Evolutionary conservation across 2,329 filamentous ascomycete species (phyloP).

Genomic region (Exserohilum rostratum): DNA sequence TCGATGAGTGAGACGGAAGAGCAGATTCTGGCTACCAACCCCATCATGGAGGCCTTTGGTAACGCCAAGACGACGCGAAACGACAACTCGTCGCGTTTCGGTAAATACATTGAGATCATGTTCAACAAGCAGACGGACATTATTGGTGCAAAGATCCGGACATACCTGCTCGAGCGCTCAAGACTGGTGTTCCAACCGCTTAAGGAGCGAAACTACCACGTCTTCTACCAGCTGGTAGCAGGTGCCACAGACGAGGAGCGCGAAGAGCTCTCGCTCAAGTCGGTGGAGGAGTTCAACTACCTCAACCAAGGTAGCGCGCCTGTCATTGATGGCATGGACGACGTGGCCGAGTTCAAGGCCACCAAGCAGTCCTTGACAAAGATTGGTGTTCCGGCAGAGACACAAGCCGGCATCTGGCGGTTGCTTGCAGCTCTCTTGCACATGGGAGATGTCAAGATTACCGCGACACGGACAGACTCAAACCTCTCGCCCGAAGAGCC

Average conservation of each 20-base stretch:
- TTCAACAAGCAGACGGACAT: constrained; percentile 95
- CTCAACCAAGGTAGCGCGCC: constrained; percentile 93
- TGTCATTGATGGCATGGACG: constrained; percentile 90
- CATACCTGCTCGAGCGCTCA: constrained; percentile 92
- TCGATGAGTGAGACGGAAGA: constrained; percentile 98
- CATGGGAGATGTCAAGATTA: constrained; percentile 95
- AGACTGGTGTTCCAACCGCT: constrained; percentile 95
- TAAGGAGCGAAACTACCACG: constrained; percentile 98
- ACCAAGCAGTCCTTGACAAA: constrained; percentile 85
- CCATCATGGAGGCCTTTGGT: constrained; percentile 99
- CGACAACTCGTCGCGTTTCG: constrained; percentile 98
- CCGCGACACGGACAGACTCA: constrained; percentile 85
- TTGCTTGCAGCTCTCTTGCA: constrained; percentile 89
- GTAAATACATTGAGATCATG: constrained; percentile 99
- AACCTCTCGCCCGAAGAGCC: constrained; percentile 81
- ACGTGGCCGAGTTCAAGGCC: constrained; percentile 90
- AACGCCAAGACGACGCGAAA: constrained; percentile 99
- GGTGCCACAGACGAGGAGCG: constrained; percentile 86
- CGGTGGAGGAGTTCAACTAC: constrained; percentile 92
- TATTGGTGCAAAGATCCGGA: constrained; percentile 95
- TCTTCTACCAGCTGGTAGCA: constrained; percentile 96
- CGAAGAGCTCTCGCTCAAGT: constrained; percentile 76
- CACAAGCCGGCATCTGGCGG: constrained; percentile 86
- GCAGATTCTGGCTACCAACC: constrained; percentile 96
- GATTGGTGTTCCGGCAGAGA: constrained; percentile 77